phyloP scores from a whole-genome alignment of 2,329 filamentous ascomycete species.

The Cephalotrichum gorgonifer region DNA sequence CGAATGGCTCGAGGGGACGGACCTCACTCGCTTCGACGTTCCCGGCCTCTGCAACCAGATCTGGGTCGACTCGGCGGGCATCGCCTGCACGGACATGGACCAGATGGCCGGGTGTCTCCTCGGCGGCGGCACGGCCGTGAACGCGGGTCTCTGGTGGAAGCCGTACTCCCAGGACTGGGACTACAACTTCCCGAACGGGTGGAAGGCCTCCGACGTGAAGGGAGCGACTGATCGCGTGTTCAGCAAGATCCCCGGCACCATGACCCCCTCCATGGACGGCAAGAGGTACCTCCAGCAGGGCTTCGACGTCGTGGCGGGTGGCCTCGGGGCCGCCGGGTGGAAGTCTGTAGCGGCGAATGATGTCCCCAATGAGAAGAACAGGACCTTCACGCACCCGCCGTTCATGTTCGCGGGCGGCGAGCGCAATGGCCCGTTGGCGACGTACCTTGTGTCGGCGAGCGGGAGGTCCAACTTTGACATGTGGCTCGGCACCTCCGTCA shows the following conservation, averaged over 20 bases:
- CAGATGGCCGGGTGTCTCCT: constrained; percentile 64
- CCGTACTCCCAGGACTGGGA: constrained; percentile 58
- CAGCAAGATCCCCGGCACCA: constrained; percentile 57
- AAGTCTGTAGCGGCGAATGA: constrained; percentile 50
- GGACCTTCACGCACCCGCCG: constrained; percentile 50
- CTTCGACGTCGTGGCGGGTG: constrained; percentile 50
- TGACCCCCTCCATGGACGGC: constrained; percentile 53
- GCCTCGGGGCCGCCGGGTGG: constrained; percentile 52
- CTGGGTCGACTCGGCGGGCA: constrained; percentile 50
- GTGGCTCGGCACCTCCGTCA: constrained; percentile 54
- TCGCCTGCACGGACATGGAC: constrained; percentile 57
- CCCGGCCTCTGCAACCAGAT: constrained; percentile 63
- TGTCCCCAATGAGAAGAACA: constrained; percentile 52
- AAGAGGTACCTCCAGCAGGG: constrained; percentile 56
- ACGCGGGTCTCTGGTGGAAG: constrained; percentile 59
- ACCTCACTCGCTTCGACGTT: constrained; percentile 59
- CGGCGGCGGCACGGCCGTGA: constrained; percentile 56
- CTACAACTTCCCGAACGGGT: constrained; percentile 60
- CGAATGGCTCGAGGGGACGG: constrained; percentile 50
- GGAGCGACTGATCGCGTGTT: constrained; percentile 52
- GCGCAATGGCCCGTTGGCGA: constrained; percentile 58
- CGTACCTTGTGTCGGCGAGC: constrained; percentile 55
- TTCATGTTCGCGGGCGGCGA: constrained; percentile 59
- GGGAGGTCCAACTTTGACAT: constrained; percentile 54
- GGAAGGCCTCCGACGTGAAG: constrained; percentile 55